Evolutionary conservation across 371 early-diverging fungal species (phyloP).

Genomic region (Parasitella parasitica): DNA sequence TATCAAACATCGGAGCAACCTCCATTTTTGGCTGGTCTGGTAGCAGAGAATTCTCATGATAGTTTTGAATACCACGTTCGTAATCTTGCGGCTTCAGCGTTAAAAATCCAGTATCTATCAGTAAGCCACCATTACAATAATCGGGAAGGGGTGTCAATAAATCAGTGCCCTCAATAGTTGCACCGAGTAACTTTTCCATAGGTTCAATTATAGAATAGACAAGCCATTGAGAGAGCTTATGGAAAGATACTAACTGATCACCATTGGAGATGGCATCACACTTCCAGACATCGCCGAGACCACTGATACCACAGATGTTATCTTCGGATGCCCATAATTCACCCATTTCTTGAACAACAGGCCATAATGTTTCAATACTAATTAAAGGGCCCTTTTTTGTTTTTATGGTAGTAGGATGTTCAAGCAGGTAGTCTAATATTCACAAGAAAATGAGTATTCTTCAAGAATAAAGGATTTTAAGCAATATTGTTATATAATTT

Average conservation of each 20-base stretch:
- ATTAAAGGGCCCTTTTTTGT: constrained; percentile 54
- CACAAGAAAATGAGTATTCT: too few species aligned
- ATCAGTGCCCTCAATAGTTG: constrained; percentile 68
- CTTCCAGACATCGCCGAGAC: constrained; percentile 87
- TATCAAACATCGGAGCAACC: constrained; percentile 73
- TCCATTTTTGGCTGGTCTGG: constrained; percentile 50
- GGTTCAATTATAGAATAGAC: constrained; percentile 91
- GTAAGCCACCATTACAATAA: constrained; percentile 75
- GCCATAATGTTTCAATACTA: constrained; percentile 73
- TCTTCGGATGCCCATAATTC: constrained; percentile 44
- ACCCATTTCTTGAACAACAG: constrained; percentile 61
- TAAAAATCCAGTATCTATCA: constrained; percentile 50
- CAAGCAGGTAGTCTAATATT: constrained; percentile 30
- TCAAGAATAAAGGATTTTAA: too few species aligned
- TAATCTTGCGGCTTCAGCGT: constrained; percentile 40
- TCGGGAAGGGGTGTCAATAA: constrained; percentile 88
- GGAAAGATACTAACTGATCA: constrained; percentile 71
- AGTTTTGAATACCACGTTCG: constrained; percentile 49
- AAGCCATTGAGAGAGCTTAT: constrained; percentile 94
- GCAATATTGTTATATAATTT: constrained; percentile 29
- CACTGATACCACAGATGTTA: constrained; percentile 28
- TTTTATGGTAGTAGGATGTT: constrained; percentile 42
- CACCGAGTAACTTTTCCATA: constrained; percentile 61
- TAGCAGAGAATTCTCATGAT: constrained; percentile 41
- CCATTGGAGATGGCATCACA: constrained; percentile 31